Conservation (phyloP, 352 stramenopile species). For the Phytophthora lateralis region DNA sequence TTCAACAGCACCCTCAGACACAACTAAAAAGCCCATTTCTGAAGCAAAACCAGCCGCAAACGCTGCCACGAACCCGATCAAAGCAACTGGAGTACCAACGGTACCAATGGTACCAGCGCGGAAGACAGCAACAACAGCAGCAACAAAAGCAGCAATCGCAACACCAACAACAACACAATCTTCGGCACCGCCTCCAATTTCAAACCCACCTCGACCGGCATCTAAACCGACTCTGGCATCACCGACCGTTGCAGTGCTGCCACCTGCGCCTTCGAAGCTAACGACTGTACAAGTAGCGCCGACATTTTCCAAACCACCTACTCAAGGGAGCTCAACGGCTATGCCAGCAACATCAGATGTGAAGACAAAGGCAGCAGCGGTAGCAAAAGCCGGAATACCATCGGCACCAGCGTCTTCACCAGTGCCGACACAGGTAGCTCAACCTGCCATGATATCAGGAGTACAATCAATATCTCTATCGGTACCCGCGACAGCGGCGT, state of each 20-base stretch:
- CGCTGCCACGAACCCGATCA: not conserved
- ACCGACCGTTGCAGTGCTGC: not conserved
- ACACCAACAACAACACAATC: not conserved
- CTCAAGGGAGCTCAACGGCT: constrained; percentile 3
- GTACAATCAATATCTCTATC: constrained; percentile 1
- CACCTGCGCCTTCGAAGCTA: not conserved
- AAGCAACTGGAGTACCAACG: not conserved
- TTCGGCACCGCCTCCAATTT: not conserved
- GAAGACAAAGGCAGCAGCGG: constrained; percentile 1
- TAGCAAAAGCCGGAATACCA: not conserved
- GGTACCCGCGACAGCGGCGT: not conserved
- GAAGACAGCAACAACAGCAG: not conserved
- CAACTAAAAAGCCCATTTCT: constrained; percentile 1
- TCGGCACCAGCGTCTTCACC: constrained; percentile 1
- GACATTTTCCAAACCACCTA: not conserved
- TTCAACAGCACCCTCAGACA: not conserved
- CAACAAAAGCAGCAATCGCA: too few species aligned
- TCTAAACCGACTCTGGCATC: not conserved
- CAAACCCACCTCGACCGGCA: not conserved
- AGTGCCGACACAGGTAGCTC: not conserved
- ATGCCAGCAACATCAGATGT: not conserved
- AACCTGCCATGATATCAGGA: not conserved
- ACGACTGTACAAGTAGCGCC: not conserved
- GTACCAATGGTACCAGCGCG: not conserved
- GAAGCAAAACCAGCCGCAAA: not conserved